These are phyloP conservation scores for Diaporthe vexans DNA, from an alignment of 2,329 filamentous ascomycete genomes.

Conservation along the genomic window DNA sequence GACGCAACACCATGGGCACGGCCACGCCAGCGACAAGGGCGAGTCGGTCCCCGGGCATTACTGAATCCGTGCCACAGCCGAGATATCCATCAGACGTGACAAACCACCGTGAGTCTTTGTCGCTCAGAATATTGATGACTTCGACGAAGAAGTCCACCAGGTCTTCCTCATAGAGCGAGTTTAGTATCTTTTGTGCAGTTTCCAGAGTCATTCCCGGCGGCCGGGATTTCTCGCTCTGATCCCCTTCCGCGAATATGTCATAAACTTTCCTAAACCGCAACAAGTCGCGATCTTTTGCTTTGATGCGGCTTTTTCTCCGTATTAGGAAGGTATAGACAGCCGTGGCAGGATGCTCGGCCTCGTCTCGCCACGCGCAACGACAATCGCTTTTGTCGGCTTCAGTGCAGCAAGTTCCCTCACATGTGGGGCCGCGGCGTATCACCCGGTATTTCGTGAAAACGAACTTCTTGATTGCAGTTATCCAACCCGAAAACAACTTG, in stretches of 20 bases:
- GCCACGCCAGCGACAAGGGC: slow-evolving; percentile 1
- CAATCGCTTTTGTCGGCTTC: neutral
- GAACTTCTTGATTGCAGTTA: neutral
- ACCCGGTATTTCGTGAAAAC: neutral
- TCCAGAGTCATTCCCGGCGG: neutral
- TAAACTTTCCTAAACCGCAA: neutral
- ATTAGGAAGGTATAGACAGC: neutral
- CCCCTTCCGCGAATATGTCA: neutral
- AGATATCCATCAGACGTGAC: neutral
- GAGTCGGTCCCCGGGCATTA: neutral
- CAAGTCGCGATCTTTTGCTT: neutral
- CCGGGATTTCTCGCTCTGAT: neutral
- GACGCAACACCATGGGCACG: neutral
- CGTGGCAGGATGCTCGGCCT: neutral
- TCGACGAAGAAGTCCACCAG: neutral
- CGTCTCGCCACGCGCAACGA: neutral
- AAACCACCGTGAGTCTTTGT: neutral
- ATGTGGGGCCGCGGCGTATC: neutral
- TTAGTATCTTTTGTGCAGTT: neutral
- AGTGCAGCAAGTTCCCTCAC: neutral
- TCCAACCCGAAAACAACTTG: neutral
- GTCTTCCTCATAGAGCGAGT: neutral
- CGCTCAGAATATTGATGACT: neutral
- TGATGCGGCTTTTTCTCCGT: neutral
- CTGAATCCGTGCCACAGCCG: neutral